Percentiles rank a stretch among this genome's conserved stretches.
Evolutionary conservation across 2,329 filamentous ascomycete species (phyloP).

Genomic region (Ophiognomonia clavigignenti-juglandacearum): DNA sequence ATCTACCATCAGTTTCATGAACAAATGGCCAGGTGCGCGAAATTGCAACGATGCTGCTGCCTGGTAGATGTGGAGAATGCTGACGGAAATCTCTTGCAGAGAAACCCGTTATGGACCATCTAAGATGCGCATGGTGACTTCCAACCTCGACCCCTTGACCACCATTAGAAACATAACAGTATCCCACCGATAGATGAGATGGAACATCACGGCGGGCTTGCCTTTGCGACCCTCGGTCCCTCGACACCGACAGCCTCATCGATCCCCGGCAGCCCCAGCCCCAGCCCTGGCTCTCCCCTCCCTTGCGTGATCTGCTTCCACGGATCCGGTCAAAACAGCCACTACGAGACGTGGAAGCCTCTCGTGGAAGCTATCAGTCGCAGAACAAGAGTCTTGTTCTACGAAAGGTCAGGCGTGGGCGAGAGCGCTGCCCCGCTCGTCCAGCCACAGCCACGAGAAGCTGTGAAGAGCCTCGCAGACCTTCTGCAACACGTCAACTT

Average conservation of each 20-base stretch:
- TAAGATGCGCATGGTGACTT: too few relatives aligned
- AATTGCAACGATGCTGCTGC: too few relatives aligned
- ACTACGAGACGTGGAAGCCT: background rate
- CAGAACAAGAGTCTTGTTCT: background rate
- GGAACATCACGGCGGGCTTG: background rate
- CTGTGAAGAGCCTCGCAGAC: background rate
- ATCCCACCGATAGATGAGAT: too few relatives aligned
- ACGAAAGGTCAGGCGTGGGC: background rate
- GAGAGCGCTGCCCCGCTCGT: background rate
- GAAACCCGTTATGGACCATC: too few relatives aligned
- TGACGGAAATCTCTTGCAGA: too few relatives aligned
- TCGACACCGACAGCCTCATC: background rate
- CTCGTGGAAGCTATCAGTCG: background rate
- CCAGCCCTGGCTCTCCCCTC: background rate
- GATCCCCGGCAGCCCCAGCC: background rate
- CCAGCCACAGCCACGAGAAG: background rate
- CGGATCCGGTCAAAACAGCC: background rate
- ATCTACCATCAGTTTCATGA: too few relatives aligned
- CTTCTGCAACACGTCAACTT: background rate
- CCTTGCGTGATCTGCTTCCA: constrained; percentile 1
- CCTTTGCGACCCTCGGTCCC: background rate
- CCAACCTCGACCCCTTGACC: too few relatives aligned
- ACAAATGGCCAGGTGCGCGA: too few relatives aligned
- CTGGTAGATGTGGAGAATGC: too few relatives aligned
- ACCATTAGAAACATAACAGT: too few relatives aligned